Evolutionary conservation across 148 eudicot species (phyloP).

Genomic region (Hydrangea macrophylla): DNA sequence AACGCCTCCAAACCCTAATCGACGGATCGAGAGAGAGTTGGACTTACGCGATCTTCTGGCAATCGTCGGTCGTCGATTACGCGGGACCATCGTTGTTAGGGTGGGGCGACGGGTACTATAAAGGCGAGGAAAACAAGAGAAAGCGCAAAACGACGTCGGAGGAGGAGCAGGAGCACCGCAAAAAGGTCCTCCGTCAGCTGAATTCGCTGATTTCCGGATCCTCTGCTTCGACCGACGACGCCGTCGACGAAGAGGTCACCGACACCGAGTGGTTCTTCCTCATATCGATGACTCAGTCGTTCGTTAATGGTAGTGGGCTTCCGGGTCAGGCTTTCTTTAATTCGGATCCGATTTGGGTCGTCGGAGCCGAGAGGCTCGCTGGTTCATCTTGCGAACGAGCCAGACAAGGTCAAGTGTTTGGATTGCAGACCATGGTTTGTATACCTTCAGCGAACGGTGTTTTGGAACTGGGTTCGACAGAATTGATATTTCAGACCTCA

Average conservation of each 20-base stretch:
- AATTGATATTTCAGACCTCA: slow-evolving; percentile 36
- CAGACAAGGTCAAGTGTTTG: slow-evolving; percentile 45
- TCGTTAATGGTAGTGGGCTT: slow-evolving; percentile 48
- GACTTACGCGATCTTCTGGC: slow-evolving; percentile 99
- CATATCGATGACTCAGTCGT: slow-evolving; percentile 74
- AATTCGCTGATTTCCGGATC: slow-evolving; percentile 72
- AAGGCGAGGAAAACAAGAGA: slow-evolving; percentile 39
- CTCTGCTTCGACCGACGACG: slow-evolving; percentile 21
- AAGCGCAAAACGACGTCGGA: slow-evolving; percentile 10
- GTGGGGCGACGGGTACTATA: slow-evolving; percentile 95
- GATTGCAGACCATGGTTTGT: slow-evolving; percentile 63
- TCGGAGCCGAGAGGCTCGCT: slow-evolving; percentile 43
- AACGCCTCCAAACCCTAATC: slow-evolving; percentile 62
- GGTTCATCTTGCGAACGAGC: slow-evolving; percentile 51
- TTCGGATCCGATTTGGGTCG: slow-evolving; percentile 53
- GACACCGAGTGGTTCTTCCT: slow-evolving; percentile 87
- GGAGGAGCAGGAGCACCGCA: slow-evolving; percentile 73
- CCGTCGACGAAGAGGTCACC: slow-evolving; percentile 66
- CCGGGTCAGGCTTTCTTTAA: slow-evolving; percentile 60
- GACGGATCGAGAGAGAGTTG: slow-evolving; percentile 52
- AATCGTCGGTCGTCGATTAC: slow-evolving; percentile 36
- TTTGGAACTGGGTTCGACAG: slow-evolving; percentile 68
- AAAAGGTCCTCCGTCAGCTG: slow-evolving; percentile 68
- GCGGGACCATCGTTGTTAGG: slow-evolving; percentile 37
- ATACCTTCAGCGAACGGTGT: slow-evolving; percentile 59